Percentiles rank a stretch among this genome's conserved stretches.
Evolutionary conservation across 345 rosid species (phyloP).

Genomic region (Dipteronia sinensis): DNA sequence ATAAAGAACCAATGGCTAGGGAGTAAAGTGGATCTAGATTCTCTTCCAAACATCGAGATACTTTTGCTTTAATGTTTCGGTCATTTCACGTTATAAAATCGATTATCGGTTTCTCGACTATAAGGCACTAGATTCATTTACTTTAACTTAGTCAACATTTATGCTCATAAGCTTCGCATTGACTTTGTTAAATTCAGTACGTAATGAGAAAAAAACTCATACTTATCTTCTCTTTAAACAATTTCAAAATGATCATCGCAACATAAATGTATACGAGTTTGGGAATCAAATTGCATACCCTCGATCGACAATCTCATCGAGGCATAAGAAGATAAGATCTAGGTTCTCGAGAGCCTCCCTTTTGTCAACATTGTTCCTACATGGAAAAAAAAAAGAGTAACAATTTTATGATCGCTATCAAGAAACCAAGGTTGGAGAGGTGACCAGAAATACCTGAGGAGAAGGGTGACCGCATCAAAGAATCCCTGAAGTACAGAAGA

Average conservation of each 20-base stretch:
- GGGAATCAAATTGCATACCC: slow-evolving; percentile 54
- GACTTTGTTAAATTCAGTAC: no score
- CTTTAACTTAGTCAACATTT: no score
- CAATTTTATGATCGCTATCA: not conserved
- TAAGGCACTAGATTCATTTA: no score
- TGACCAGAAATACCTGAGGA: slow-evolving; percentile 61
- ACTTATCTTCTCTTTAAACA: no score
- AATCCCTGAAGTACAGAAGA: slow-evolving; percentile 82
- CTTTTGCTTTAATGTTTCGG: not conserved
- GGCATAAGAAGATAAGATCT: slow-evolving; percentile 82
- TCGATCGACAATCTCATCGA: slow-evolving; percentile 86
- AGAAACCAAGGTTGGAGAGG: not conserved
- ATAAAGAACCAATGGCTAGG: not conserved
- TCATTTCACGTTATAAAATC: no score
- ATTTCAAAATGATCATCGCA: no score
- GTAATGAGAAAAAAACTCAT: no score
- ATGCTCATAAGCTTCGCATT: no score
- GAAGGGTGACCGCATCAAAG: slow-evolving; percentile 75
- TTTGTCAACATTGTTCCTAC: slow-evolving; percentile 79
- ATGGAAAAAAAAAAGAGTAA: not conserved
- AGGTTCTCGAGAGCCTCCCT: slow-evolving; percentile 89
- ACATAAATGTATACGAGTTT: not conserved
- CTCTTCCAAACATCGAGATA: not conserved
- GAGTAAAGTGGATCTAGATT: not conserved
- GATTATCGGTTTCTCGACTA: no score